Base-by-base conservation (phyloP, 805 yeast species). In the Isabelozyma pseudorhagii region DNA sequence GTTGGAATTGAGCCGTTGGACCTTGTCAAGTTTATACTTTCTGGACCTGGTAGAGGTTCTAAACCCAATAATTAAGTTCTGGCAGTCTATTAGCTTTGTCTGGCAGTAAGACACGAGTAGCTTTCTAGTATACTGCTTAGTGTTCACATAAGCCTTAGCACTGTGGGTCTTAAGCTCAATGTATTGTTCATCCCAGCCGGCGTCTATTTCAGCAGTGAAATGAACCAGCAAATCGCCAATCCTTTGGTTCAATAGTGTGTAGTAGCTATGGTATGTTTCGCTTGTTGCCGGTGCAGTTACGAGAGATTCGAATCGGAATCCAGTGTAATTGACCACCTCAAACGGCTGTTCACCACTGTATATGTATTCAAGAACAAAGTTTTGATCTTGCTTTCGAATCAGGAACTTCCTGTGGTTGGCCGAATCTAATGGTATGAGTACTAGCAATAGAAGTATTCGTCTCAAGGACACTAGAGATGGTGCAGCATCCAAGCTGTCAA, bases 121-220 rank as follows among this genome's bases (percentile, higher is more conserved):
- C 46, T 56, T 39, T 48, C 40, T 31, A 46, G 47, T 40, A 47
- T 38, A 28, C 44, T 42, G 36, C 28, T 47, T 44, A 28, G 41
- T 9, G 25, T 40, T 13, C 39, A 38, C 38, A 10, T 39, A 11
- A 45, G 29, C 36, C 42, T 39, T n/a, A 27, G 36, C 36, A 31
- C 36, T 40, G 46, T 62, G 66, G 1, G 68, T 60, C 40, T 63
- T 63, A 28, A 63, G 50, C 50, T 63, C 68, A 3, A 62, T 57
- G 42, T 61, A 61, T 42, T 53, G 47, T 11, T 40, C 28, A 28
- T 41, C 27, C 10, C 47, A 44, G 13, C 53, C 48, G 34, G 62
- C 58, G 50, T 63, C 68, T 9, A 63, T 54, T 45, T 63, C 68
- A 5, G 68, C 67, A 5, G 64, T 54, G 46, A 53, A 60, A 13